A percentile compares a stretch with the other conserved stretches of the same genome.
These are phyloP conservation scores for Hypomontagnella submonticulosa DNA, from an alignment of 495 filamentous ascomycete genomes.

Conservation along the genomic window DNA sequence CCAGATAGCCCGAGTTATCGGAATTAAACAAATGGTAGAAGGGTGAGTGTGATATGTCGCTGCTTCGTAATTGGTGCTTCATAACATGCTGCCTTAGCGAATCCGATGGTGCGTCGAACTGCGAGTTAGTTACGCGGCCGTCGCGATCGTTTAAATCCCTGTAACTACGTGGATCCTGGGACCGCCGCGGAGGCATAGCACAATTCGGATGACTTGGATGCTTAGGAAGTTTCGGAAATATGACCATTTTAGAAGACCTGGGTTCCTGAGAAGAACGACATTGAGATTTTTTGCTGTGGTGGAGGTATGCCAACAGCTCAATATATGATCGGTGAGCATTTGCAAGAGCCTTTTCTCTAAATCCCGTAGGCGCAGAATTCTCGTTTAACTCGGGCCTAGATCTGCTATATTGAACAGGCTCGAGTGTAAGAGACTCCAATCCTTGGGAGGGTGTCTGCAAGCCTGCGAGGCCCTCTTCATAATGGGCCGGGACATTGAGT, in stretches of 20 bases:
- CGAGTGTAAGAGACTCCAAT: conserved; percentile 54
- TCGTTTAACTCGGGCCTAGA: conserved; percentile 29
- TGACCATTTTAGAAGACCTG: conserved; percentile 53
- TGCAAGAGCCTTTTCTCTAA: conserved; percentile 82
- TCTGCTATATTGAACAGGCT: conserved; percentile 38
- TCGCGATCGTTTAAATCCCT: conserved; percentile 6
- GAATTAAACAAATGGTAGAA: conserved; percentile 41
- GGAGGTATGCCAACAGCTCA: conserved; percentile 80
- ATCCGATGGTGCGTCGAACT: conserved; percentile 34
- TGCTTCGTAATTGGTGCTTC: conserved; percentile 33
- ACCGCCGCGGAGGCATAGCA: conserved; percentile 26
- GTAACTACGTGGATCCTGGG: conserved; percentile 18
- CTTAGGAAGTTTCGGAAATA: conserved; percentile 61
- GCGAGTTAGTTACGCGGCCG: conserved; percentile 16
- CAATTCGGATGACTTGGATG: conserved; percentile 37
- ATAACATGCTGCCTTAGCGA: conserved; percentile 32
- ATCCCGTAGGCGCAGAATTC: conserved; percentile 64
- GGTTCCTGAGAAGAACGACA: conserved; percentile 43
- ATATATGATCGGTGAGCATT: conserved; percentile 92
- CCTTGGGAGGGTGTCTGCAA: conserved; percentile 49
- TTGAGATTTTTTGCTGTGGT: conserved; percentile 66
- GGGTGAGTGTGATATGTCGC: conserved; percentile 27
- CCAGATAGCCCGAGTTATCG: conserved; percentile 28
- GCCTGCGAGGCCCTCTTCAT: conserved; percentile 32
- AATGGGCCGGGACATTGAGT: conserved; percentile 34